Conservation (phyloP, 331 rosid species). For the Spiraea crenata region DNA sequence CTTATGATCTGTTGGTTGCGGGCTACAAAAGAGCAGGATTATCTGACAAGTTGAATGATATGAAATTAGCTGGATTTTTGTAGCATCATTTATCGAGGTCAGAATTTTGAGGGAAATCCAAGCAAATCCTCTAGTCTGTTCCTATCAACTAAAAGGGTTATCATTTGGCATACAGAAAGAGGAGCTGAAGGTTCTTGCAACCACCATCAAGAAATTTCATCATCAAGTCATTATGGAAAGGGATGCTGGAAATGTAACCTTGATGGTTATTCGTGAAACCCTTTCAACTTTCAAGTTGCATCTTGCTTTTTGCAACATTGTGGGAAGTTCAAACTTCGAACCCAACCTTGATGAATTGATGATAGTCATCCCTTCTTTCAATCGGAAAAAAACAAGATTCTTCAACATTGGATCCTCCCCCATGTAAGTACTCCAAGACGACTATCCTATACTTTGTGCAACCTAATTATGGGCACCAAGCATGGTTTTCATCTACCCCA, state of each 20-base stretch:
- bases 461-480: constrained; percentile 16
- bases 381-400: neutral
- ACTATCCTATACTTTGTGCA: neutral
- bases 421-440: neutral
- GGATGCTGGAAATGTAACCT: neutral
- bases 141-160: neutral
- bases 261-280: neutral
- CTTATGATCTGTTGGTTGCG: constrained; percentile 44
- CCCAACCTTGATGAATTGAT: too few species aligned
- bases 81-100: constrained; percentile 14
- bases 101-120: neutral
- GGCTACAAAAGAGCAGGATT: constrained; percentile 53
- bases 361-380: neutral
- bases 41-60: constrained; percentile 37
- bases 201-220: neutral
- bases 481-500: constrained; percentile 13
- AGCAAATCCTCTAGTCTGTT: neutral
- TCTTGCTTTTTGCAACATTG: neutral
- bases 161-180: neutral
- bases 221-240: neutral
- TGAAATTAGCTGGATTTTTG: constrained; percentile 37
- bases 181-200: neutral
- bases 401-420: too few species aligned
- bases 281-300: neutral
- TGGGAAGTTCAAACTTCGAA: neutral